Base-by-base conservation (phyloP, 768 basidiomycete genomes). In the Boletus pseudopeckii region DNA sequence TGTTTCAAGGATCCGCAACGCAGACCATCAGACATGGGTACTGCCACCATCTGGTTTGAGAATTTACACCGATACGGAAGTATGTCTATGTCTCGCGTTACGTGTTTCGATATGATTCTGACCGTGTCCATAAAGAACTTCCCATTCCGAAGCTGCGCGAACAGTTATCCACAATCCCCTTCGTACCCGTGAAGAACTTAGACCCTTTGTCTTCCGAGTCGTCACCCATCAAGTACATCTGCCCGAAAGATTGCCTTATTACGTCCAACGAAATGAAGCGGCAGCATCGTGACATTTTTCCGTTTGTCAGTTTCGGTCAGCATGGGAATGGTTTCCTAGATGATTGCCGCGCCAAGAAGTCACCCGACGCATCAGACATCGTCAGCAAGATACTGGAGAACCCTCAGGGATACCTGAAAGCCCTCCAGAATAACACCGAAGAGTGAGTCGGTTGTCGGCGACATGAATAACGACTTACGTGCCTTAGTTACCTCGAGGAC, bases 201-300 rank as follows among this genome's bases (percentile, higher is more conserved):
- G 7, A 3, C 6, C 4, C 8, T 13, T n/a, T 32, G 5, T 28
- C 45, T 5, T 50, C 45, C 26, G 53, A 38, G 28, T n/a, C 38
- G 22, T 17, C 46, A 11, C 9, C 28, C 10, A 28, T 51, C 8
- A 18, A 51, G 11, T 49, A 60, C 33, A 2, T 49, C 3, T 20
- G 26, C 15, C 59, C 60, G 2, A 62, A 53, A 24, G 45, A 60
- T 9, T 60, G 59, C 24, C 62, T 62, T 44, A 53, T 60, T 15
- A 11, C 0, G 18, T 62, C 50, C 1, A 8, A 41, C 1, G 37
- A 47, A 1, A 41, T 34, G 18, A 53, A 58, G 51, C 33, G 33
- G 4, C 55, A 62, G 28, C 13, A 58, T 58, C 55, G 50, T 8
- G 7, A 17, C 17, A 44, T 47, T 28, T 60, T 60, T 41, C 20